Base-by-base conservation (phyloP, 106 monocot genomes). In the Acanthochlamys bracteata region DNA sequence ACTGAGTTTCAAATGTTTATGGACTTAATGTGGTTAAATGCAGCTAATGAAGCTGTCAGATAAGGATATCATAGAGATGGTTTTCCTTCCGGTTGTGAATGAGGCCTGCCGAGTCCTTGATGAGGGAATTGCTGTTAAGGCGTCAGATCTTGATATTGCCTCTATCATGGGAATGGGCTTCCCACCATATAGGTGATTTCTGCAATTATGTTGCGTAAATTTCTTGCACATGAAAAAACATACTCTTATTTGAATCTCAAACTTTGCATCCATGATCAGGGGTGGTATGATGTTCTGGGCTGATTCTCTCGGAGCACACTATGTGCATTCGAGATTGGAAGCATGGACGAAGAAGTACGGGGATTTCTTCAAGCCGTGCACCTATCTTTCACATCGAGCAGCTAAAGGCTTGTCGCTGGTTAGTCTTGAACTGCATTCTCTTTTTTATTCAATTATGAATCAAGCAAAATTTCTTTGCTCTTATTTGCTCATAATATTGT, bases 151-250 rank as follows among this genome's bases (percentile, higher is more conserved):
- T 4, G 93, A 94, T 23, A 79, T 94, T 56, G 93, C 93, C 23
- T 76, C 89, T 22, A 78, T 94, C 64, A 85, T 89, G 74, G 93
- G 93, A 76, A 94, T 94, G 93, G 93, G 93, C 0, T 94, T 94
- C 59, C 93, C 93, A 41, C 73, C 93, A 59, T 89, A 83, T 70
- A 86, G 89, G 89, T 93, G 4, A 20, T 7, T 55, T 20, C 55
- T 55, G 20, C 3, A 55, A 22, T 33, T 15, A 1, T 19, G 10
- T 10, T 17, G 20, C 21, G 10, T 55, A 55, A 19, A 19, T 73
- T 53, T 58, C 55, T 20, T 33, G 54, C 47, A 8, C 27, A 19
- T 25, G 19, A 59, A 39, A 7, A 0, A 59, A 21, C 41, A 10
- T n/a, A 14, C 58, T 23, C 4, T 26, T 65, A 24, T 47, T 10